phyloP scores from a whole-genome alignment of 2,329 filamentous ascomycete genomes.

The Alternaria hordeiaustralica region DNA sequence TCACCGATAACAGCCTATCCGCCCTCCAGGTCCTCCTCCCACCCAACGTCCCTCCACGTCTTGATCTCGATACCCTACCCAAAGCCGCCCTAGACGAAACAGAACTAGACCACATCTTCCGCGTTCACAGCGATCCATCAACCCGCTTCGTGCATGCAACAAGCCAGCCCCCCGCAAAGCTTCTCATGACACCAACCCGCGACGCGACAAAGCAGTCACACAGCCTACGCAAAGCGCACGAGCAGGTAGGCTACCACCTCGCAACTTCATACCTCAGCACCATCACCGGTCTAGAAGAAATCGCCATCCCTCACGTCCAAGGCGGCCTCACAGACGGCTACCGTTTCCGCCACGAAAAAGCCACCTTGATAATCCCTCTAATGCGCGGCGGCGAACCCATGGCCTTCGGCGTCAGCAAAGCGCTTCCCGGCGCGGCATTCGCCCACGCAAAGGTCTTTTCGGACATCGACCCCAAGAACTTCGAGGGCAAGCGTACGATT shows the following conservation, averaged over 20 bases:
- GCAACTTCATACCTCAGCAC: slow-evolving; percentile 57
- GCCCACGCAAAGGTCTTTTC: slow-evolving; percentile 53
- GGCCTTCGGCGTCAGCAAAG: slow-evolving; percentile 64
- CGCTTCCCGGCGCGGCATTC: slow-evolving; percentile 60
- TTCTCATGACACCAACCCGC: slow-evolving; percentile 63
- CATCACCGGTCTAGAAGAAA: slow-evolving; percentile 59
- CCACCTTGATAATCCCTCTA: slow-evolving; percentile 63
- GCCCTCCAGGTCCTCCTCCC: slow-evolving; percentile 60
- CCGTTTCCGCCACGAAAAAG: slow-evolving; percentile 52
- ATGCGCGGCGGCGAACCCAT: slow-evolving; percentile 70
- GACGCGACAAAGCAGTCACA: slow-evolving; percentile 57
- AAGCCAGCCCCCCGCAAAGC: slow-evolving; percentile 52
- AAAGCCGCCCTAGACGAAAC: slow-evolving; percentile 31
- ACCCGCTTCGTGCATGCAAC: slow-evolving; percentile 52
- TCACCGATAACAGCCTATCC: slow-evolving; percentile 50
- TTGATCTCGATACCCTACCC: slow-evolving; percentile 55
- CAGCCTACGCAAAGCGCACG: slow-evolving; percentile 58
- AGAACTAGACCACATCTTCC: slow-evolving; percentile 7
- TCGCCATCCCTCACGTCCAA: slow-evolving; percentile 53
- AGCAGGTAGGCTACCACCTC: slow-evolving; percentile 60
- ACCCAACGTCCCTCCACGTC: slow-evolving; percentile 45
- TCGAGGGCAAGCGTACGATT: slow-evolving; percentile 51
- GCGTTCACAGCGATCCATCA: slow-evolving; percentile 17
- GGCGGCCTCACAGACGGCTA: not conserved
- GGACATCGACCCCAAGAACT: slow-evolving; percentile 54